Base-by-base conservation (phyloP, 2,329 filamentous ascomycete genomes). In the Didymella exigua region DNA sequence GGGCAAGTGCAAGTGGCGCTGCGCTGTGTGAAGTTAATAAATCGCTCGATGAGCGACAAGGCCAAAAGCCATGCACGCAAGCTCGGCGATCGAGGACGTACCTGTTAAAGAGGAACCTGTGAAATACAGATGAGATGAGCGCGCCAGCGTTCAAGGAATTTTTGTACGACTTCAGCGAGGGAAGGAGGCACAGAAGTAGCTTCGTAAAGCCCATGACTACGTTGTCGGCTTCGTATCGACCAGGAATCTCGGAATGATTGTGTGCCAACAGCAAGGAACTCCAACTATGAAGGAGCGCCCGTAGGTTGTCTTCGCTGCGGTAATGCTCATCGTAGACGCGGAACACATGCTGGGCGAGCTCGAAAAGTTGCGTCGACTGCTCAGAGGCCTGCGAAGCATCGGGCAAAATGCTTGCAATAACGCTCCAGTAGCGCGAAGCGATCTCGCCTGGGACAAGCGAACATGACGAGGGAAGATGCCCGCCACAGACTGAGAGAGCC, bases 111-210 rank as follows among this genome's bases (percentile, higher is more conserved):
- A 77, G 59, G 33, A 72, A 77, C 33, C 69, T 75, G 29, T 48
- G 59, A 54, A 75, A 77, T 11, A 77, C 59, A 10, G 63, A 49
- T 19, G 66, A 61, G 46, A 75, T 67, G 2, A 76, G 55, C 1
- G 56, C 26, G 14, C 67, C 61, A 38, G 65, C 59, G 41, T 73
- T 68, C 46, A 76, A 54, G 6, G 73, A 70, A 48, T 68, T 74
- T 56, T 76, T 76, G 63, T 73, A 74, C 2, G 74, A 76, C 44
- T 76, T 76, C 27, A 76, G 51, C 4, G 72, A 76, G n/a, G 69
- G 59, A 21, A 76, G 62, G 34, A 75, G 75, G 43, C 63, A 72
- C 10, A 65, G 60, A 14, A 81, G 63, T 24, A 81, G 67, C 31
- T 71, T 73, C 3, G 77, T 71, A 19, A 81, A 70, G 1, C 76